Conservation (phyloP, 2,329 filamentous ascomycete genomes). For the Aaosphaeria arxii region DNA sequence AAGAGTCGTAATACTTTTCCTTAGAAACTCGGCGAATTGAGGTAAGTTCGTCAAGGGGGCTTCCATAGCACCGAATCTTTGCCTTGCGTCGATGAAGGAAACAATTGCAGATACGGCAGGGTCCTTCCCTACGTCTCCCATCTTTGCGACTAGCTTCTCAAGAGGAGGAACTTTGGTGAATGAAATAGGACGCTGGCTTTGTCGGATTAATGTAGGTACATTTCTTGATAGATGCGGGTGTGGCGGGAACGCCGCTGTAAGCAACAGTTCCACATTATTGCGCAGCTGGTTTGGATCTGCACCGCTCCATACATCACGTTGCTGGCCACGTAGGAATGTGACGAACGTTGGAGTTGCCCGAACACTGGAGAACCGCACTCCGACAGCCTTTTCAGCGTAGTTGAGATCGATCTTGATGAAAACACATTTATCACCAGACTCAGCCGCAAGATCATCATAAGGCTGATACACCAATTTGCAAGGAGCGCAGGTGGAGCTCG, state of each 20-base stretch:
- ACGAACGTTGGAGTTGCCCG: slow-evolving; percentile 84
- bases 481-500: slow-evolving; percentile 78
- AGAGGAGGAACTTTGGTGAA: slow-evolving; percentile 80
- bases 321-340: slow-evolving; percentile 72
- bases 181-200: slow-evolving; percentile 64
- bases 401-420: slow-evolving; percentile 84
- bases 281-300: slow-evolving; percentile 67
- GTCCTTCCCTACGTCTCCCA: slow-evolving; percentile 62
- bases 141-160: slow-evolving; percentile 75
- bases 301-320: slow-evolving; percentile 78
- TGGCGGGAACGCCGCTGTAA: slow-evolving; percentile 70
- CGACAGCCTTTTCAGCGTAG: slow-evolving; percentile 60
- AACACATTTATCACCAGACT: slow-evolving; percentile 64
- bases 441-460: slow-evolving; percentile 75
- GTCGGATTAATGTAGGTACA: slow-evolving; percentile 66
- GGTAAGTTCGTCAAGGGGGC: slow-evolving; percentile 69
- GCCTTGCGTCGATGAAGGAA: slow-evolving; percentile 66
- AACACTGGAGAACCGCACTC: slow-evolving; percentile 60
- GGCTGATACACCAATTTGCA: slow-evolving; percentile 80
- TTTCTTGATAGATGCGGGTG: slow-evolving; percentile 73
- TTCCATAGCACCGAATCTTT: slow-evolving; percentile 58
- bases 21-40: slow-evolving; percentile 62
- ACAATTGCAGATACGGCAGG: slow-evolving; percentile 63
- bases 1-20: slow-evolving; percentile 53
- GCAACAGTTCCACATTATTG: slow-evolving; percentile 68